phyloP scores from a whole-genome alignment of 495 filamentous ascomycete species.

The Aspergillus steynii region DNA sequence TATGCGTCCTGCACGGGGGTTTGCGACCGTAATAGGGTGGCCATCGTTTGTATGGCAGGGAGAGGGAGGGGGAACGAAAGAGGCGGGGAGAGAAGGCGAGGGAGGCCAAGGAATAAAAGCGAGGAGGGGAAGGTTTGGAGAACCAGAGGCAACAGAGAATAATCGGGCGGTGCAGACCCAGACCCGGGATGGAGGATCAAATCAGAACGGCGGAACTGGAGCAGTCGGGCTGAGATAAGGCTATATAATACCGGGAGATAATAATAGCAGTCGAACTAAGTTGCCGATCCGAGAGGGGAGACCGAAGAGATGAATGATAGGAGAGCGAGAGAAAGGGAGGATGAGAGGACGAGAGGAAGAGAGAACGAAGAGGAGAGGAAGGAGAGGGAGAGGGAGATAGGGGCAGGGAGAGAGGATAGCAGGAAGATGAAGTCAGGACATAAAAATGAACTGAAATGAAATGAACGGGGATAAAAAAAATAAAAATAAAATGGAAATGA shows the following conservation, averaged over 20 bases:
- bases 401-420: constrained; percentile 2
- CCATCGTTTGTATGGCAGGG: constrained; percentile 35
- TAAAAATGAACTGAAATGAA: constrained; percentile 1
- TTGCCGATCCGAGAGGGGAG: constrained; percentile 11
- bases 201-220: constrained; percentile 5
- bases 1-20: constrained; percentile 47
- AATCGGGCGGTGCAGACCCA: constrained; percentile 22
- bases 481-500: constrained; percentile 7
- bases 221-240: constrained; percentile 13
- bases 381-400: constrained; percentile 7
- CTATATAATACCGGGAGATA: neutral
- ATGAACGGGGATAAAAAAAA: neutral
- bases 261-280: neutral
- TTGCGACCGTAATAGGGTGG: constrained; percentile 45
- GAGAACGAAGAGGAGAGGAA: constrained; percentile 8
- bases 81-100: constrained; percentile 9
- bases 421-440: constrained; percentile 7
- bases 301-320: constrained; percentile 14
- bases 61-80: constrained; percentile 12
- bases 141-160: constrained; percentile 6
- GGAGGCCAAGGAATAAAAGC: neutral
- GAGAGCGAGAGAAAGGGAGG: constrained; percentile 13
- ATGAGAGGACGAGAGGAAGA: constrained; percentile 7
- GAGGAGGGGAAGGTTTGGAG: neutral
- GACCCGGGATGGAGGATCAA: constrained; percentile 20